Evolutionary conservation across 2,329 filamentous ascomycete species (phyloP).

Genomic region (Trichoderma koningii): DNA sequence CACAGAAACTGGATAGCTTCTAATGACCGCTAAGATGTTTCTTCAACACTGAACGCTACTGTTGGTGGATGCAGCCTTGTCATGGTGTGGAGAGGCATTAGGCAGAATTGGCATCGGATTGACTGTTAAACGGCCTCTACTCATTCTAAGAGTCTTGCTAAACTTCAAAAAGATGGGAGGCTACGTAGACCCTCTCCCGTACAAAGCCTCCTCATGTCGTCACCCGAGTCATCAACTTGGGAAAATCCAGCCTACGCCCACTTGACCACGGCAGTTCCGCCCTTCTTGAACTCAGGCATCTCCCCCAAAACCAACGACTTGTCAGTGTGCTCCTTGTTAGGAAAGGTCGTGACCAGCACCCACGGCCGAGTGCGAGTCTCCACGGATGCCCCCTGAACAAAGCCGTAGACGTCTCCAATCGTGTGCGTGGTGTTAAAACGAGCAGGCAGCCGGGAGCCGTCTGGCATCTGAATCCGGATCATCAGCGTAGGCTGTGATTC

Average conservation of each 20-base stretch:
- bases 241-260: constrained; percentile 43
- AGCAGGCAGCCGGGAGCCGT: constrained; percentile 74
- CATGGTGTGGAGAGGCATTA: background rate
- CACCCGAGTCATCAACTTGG: background rate
- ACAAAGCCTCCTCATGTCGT: background rate
- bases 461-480: constrained; percentile 75
- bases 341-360: constrained; percentile 80
- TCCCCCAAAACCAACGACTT: constrained; percentile 61
- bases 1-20: background rate
- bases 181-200: too few species aligned
- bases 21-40: background rate
- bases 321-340: constrained; percentile 76
- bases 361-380: constrained; percentile 61
- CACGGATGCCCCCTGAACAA: constrained; percentile 66
- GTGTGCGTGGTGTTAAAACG: constrained; percentile 82
- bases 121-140: constrained; percentile 10
- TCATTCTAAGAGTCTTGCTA: constrained; percentile 24
- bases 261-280: constrained; percentile 66
- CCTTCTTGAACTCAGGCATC: constrained; percentile 65
- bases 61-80: too few species aligned
- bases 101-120: background rate
- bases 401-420: constrained; percentile 74
- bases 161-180: background rate
- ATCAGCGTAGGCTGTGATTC: constrained; percentile 66
- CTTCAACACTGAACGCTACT: background rate